Base-by-base conservation (phyloP, 78 protist genomes). In the Dictyostelium citrinum region DNA sequence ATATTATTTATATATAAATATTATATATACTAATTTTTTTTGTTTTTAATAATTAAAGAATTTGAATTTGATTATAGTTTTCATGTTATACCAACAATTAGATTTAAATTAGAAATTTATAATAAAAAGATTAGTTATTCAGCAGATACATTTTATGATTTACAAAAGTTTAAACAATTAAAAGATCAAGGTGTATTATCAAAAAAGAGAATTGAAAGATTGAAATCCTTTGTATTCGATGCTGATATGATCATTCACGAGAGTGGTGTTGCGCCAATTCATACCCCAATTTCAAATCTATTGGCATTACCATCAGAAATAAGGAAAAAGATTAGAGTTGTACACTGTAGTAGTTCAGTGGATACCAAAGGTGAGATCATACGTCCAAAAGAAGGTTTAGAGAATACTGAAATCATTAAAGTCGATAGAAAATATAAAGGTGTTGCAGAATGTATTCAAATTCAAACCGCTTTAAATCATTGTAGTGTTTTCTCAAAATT, bases 211-310 rank as follows among this genome's bases (percentile, higher is more conserved):
- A 84, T 78, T 14, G 72, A 68, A 43, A 67, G 90, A 68, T 51
- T 95, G 20, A 31, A 83, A 31, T 35, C 76, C 64, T 95, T 95
- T 84, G 82, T 83, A 29, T 95, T 91, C 37, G 91, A 93, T 60
- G 90, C 91, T 0, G 96, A 91, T 74, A 60, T 96, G 29, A 80
- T 91, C 20, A 90, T 96, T 49, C 97, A 93, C 78, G 96, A 92
- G 67, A 82, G 95, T 71, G 97, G 97, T n/a, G 96, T 93, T 5
- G 94, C 97, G n/a, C 97, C 97, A 33, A 93, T 90, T 51, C 97
- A 93, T 72, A 91, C 97, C 1, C 60, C 95, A 24, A 79, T 81
- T 0, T 68, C 61, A 31, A 84, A 90, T 16, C 82, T 93, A 10
- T 49, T 43, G 45, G 58, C 29, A 20, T 74, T 90, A 45, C 92